Percentiles rank a stretch among this genome's conserved stretches.
These are phyloP conservation scores for Tylopilus sp. DNA, from an alignment of 1,284 basidiomycete genomes.

Conservation along the genomic window DNA sequence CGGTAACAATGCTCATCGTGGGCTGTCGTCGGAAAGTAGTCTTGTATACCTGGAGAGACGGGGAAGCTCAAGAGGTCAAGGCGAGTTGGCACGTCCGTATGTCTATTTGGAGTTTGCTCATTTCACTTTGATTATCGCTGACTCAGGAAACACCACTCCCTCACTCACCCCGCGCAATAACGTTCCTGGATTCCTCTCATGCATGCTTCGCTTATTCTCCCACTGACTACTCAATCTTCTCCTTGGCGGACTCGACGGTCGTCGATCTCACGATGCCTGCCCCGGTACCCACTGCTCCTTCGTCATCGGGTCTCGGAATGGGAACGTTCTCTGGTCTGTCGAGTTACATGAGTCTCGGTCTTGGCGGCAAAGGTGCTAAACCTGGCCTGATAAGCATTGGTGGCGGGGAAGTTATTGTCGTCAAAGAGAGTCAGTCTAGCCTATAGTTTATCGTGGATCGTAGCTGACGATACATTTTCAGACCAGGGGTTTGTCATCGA, in stretches of 20 bases:
- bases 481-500: constrained; percentile 83
- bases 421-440: constrained; percentile 80
- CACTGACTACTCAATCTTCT: constrained; percentile 82
- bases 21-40: no score
- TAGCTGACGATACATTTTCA: constrained; percentile 43
- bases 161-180: constrained; percentile 87
- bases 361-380: constrained; percentile 78
- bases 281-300: constrained; percentile 52
- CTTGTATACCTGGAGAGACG: no score
- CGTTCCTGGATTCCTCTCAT: constrained; percentile 72
- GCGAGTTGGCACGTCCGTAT: not conserved
- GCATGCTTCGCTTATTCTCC: constrained; percentile 60
- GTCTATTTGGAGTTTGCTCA: not conserved
- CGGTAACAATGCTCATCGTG: no score
- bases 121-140: constrained; percentile 5
- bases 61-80: no score
- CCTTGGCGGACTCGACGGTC: constrained; percentile 66
- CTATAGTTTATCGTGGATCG: constrained; percentile 1
- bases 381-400: constrained; percentile 70
- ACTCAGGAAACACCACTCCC: constrained; percentile 83
- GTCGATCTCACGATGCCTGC: constrained; percentile 67
- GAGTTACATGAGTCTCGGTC: constrained; percentile 89
- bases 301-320: constrained; percentile 60
- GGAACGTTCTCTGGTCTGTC: constrained; percentile 81
- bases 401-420: constrained; percentile 79